phyloP scores from a whole-genome alignment of 2,329 filamentous ascomycete genomes.

The Diaporthe citrichinensis region DNA sequence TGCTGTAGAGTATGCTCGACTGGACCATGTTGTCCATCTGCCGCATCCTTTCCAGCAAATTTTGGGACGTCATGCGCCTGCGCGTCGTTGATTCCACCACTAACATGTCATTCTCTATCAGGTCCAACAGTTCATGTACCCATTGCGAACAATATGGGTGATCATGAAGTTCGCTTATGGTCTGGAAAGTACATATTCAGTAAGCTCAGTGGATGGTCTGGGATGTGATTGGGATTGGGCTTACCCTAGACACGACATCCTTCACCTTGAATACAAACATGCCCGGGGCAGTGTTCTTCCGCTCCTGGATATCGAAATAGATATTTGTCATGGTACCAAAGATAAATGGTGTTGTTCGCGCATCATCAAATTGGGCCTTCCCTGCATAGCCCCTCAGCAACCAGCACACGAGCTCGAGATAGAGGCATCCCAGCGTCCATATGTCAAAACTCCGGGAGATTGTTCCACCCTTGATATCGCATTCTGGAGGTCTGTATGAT shows the following conservation, averaged over 20 bases:
- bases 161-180: slow-evolving; percentile 21
- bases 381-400: slow-evolving; percentile 39
- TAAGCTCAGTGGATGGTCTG: accelerated
- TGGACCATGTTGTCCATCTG: neutral
- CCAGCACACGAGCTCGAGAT: slow-evolving; percentile 49
- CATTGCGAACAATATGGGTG: neutral
- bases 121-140: neutral
- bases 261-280: slow-evolving; percentile 23
- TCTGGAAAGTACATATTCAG: neutral
- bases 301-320: slow-evolving; percentile 26
- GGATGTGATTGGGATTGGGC: neutral
- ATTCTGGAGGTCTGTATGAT: slow-evolving; percentile 37
- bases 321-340: neutral
- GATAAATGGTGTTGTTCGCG: slow-evolving; percentile 19
- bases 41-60: neutral
- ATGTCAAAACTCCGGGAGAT: slow-evolving; percentile 45
- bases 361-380: neutral
- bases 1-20: neutral
- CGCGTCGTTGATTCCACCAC: neutral
- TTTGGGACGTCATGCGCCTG: neutral
- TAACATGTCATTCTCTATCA: slow-evolving; percentile 25
- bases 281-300: accelerated
- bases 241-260: slow-evolving; percentile 20
- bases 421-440: slow-evolving; percentile 50
- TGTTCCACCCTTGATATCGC: neutral